A percentile compares a stretch with the other conserved stretches of the same genome.
These are phyloP conservation scores for Colletotrichum horii DNA, from an alignment of 2,329 filamentous ascomycete genomes.

Conservation along the genomic window DNA sequence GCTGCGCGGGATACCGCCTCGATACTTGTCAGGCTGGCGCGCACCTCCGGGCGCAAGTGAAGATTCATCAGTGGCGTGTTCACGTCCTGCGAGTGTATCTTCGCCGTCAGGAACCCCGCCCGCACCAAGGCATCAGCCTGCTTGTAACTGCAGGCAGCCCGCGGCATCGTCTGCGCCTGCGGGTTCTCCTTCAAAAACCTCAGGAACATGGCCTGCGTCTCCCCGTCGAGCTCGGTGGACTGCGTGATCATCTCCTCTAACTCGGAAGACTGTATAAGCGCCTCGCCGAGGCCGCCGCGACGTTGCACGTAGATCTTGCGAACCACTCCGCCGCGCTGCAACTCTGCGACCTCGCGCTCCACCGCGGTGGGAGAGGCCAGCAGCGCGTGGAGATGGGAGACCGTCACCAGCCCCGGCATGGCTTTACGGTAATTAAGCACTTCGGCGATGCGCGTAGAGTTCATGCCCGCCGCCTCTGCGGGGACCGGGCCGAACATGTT, in stretches of 20 bases:
- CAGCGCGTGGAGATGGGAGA: slow-evolving; percentile 70
- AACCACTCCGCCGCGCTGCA: slow-evolving; percentile 61
- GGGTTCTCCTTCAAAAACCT: slow-evolving; percentile 56
- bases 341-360: slow-evolving; percentile 70
- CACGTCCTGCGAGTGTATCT: slow-evolving; percentile 21
- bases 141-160: slow-evolving; percentile 3
- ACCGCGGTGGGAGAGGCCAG: slow-evolving; percentile 62
- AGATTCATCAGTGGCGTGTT: slow-evolving; percentile 38
- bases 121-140: slow-evolving; percentile 65
- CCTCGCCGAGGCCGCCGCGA: slow-evolving; percentile 67
- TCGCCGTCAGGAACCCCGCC: slow-evolving; percentile 69
- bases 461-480: slow-evolving; percentile 62
- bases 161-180: slow-evolving; percentile 37
- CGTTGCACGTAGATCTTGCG: slow-evolving; percentile 68
- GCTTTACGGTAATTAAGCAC: slow-evolving; percentile 64
- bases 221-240: slow-evolving; percentile 30
- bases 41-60: slow-evolving; percentile 56
- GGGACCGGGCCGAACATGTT: slow-evolving; percentile 72
- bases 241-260: slow-evolving; percentile 41
- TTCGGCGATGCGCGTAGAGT: slow-evolving; percentile 65
- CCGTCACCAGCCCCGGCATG: slow-evolving; percentile 68
- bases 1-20: slow-evolving; percentile 68
- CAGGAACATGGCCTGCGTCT: slow-evolving; percentile 56
- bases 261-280: slow-evolving; percentile 63
- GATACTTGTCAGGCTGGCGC: slow-evolving; percentile 63